phyloP scores from a whole-genome alignment of 352 stramenopile species.

The Phytophthora niederhauseri region DNA sequence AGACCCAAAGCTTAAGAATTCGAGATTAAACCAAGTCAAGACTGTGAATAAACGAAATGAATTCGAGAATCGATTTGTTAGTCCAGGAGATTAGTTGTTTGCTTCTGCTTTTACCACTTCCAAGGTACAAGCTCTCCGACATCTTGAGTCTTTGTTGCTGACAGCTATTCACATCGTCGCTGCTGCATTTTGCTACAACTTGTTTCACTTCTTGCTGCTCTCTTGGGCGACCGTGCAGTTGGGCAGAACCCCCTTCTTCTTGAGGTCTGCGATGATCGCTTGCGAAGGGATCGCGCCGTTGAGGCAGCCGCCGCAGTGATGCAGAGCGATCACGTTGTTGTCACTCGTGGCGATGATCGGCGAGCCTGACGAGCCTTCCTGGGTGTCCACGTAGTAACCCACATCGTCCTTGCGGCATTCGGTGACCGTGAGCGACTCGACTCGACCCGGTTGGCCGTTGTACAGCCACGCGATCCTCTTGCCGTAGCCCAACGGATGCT shows the following conservation, averaged over 20 bases:
- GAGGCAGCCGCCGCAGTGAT: slow-evolving; percentile 77
- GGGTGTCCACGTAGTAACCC: slow-evolving; percentile 80
- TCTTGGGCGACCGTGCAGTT: slow-evolving; percentile 37
- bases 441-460: slow-evolving; percentile 35
- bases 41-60: slow-evolving; percentile 26
- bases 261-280: slow-evolving; percentile 53
- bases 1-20: background rate
- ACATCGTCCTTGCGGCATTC: slow-evolving; percentile 58
- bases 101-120: background rate
- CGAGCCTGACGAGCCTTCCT: slow-evolving; percentile 73
- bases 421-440: slow-evolving; percentile 43
- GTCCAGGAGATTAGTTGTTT: background rate
- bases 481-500: slow-evolving; percentile 64
- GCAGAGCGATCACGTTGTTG: slow-evolving; percentile 72
- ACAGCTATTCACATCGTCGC: slow-evolving; percentile 9
- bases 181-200: slow-evolving; percentile 11
- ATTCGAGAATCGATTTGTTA: slow-evolving; percentile 2
- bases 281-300: slow-evolving; percentile 68
- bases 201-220: slow-evolving; percentile 12
- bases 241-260: slow-evolving; percentile 41
- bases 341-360: slow-evolving; percentile 61
- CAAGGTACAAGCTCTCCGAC: slow-evolving; percentile 13
- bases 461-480: slow-evolving; percentile 65
- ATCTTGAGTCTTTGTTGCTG: slow-evolving; percentile 1
- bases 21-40: background rate